Evolutionary conservation across 768 basidiomycete genomes (phyloP).

Genomic region (Xanthoconium stramineum): DNA sequence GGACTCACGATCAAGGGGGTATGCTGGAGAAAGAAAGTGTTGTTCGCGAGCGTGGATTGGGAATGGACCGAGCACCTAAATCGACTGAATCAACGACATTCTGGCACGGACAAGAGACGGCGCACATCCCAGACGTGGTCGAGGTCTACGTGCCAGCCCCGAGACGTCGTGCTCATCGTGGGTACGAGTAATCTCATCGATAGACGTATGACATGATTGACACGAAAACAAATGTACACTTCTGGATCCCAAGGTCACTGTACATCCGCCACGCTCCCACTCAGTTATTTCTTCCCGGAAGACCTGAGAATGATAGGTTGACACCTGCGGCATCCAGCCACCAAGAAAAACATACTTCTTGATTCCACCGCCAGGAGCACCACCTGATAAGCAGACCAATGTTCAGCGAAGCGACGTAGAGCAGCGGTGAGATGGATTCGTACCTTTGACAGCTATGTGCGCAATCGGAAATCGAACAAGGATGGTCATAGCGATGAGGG

Average conservation of each 20-base stretch:
- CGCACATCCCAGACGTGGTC: conserved; percentile 30
- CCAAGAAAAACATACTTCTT: conserved; percentile 65
- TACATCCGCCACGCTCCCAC: background rate
- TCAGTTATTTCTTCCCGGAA: conserved; percentile 65
- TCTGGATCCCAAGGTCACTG: background rate
- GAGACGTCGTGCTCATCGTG: conserved; percentile 7
- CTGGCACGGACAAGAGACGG: background rate
- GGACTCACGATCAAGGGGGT: conserved; percentile 59
- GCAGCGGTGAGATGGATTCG: conserved; percentile 1
- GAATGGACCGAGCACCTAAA: conserved; percentile 76
- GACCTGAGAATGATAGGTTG: conserved; percentile 42
- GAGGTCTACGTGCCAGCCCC: conserved; percentile 24
- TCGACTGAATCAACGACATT: background rate
- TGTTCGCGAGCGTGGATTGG: conserved; percentile 84
- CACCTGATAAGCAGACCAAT: conserved; percentile 41
- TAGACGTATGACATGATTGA: background rate
- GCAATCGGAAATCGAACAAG: background rate
- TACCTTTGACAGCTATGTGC: conserved; percentile 31
- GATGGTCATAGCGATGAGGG: background rate
- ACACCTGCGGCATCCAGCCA: conserved; percentile 2
- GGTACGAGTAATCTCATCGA: background rate
- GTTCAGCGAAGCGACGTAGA: conserved; percentile 4
- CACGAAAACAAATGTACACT: background rate
- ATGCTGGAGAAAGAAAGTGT: conserved; percentile 75
- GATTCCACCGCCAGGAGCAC: conserved; percentile 70